Base-by-base conservation (phyloP, 306 rosid species). In the Fagus crenata region DNA sequence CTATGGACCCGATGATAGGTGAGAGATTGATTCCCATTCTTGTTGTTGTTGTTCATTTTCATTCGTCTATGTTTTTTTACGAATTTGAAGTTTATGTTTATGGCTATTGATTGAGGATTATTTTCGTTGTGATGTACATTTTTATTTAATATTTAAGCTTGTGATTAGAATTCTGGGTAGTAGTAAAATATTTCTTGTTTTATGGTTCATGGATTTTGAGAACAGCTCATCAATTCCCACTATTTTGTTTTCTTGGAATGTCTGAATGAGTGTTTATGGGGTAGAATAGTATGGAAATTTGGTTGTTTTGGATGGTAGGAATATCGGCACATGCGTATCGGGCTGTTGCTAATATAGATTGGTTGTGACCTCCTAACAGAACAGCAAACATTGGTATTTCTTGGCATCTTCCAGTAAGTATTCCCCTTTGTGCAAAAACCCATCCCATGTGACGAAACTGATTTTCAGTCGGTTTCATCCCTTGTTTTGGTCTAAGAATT, bases 1-100 rank as follows among this genome's bases (percentile, higher is more conserved):
- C 17, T 86, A 80, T 73, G 94, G 89, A 55, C 82, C 85, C 5
- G 87, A 83, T 4, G 91, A 87, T 74, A 87, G 91, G 86, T 86
- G 85, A 22, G 28, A 22, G 28, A 22, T 22, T 22, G 28, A 22
- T 22, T 22, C 28, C 28, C 28, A 22, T 22, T 22, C 0, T 22
- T 22, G 28, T 22, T 22, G 28, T 22, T 22, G 28, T 22, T 22
- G 28, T 22, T 22, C 28, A 22, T 22, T 22, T 22, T 22, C 28
- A 22, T 22, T 22, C 28, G 28, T 22, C 28, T 22, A 22, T 22
- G 28, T 22, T 22, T 22, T 22, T 22, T 22, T 22, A 22, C 28
- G 28, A 22, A 22, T 22, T 22, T 22, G 28, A 22, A 22, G 28
- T 22, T 22, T 22, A 22, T 22, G 28, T 22, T 22, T 22, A 22